phyloP scores from a whole-genome alignment of 169 alveolate species.

The Theileria parva region DNA sequence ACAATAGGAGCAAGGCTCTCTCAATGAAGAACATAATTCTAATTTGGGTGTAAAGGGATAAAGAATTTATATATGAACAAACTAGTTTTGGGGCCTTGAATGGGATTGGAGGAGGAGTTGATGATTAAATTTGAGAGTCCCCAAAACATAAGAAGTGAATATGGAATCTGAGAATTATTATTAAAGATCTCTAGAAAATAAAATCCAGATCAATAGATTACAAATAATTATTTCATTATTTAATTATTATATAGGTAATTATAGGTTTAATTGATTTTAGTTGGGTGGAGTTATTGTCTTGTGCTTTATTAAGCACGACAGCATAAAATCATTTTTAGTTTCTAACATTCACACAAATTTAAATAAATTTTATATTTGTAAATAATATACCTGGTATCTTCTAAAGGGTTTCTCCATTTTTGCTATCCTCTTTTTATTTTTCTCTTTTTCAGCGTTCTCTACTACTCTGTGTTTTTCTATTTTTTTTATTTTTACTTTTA shows the following conservation, averaged over 20 bases:
- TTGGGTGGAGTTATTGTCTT: slow-evolving; percentile 9
- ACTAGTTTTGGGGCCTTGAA: slow-evolving; percentile 2
- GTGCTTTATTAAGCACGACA: slow-evolving; percentile 14
- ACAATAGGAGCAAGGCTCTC: slow-evolving; percentile 1
- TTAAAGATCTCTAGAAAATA: background rate
- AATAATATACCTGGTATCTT: slow-evolving; percentile 4
- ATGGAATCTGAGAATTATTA: background rate
- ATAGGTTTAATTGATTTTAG: background rate
- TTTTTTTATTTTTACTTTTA: background rate
- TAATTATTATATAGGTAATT: background rate
- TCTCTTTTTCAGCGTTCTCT: background rate
- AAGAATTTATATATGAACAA: background rate
- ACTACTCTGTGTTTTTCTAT: background rate
- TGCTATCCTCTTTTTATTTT: background rate
- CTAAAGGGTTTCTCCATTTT: background rate
- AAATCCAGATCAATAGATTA: background rate
- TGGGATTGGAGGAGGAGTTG: background rate
- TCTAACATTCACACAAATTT: background rate
- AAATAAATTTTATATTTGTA: slow-evolving; percentile 3
- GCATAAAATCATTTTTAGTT: slow-evolving; percentile 17
- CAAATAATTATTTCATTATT: too few relatives aligned
- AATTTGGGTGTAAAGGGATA: background rate
- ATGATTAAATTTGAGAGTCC: background rate
- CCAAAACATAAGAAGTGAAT: background rate
- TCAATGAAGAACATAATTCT: slow-evolving; percentile 1